Conservation (phyloP, 345 rosid genomes). For the Tarenaya hassleriana region DNA sequence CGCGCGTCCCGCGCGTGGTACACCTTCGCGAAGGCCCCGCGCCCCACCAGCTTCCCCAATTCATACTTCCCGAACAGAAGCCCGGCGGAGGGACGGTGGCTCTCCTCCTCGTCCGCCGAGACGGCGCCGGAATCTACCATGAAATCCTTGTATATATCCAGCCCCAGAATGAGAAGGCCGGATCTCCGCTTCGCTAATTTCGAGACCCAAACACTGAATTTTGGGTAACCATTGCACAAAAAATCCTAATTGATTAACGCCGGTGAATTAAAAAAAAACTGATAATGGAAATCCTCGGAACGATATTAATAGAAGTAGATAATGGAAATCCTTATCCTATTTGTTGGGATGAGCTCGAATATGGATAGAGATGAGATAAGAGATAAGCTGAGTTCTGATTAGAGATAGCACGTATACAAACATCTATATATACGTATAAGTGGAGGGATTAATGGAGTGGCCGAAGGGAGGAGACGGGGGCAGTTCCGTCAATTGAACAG, state of each 20-base stretch:
- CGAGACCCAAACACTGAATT: not conserved
- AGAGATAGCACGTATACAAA: too few relatives aligned
- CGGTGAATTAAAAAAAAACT: too few relatives aligned
- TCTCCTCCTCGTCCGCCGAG: constrained; percentile 22
- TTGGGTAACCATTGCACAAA: constrained; percentile 6
- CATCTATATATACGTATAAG: too few relatives aligned
- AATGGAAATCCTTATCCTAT: too few relatives aligned
- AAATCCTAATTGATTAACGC: not conserved
- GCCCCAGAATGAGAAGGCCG: not conserved
- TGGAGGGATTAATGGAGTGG: too few relatives aligned
- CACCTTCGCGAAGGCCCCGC: constrained; percentile 86
- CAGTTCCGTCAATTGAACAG: constrained; percentile 12
- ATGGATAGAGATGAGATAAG: too few relatives aligned
- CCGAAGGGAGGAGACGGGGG: constrained; percentile 21
- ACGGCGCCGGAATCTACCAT: constrained; percentile 12
- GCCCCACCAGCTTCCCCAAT: constrained; percentile 61
- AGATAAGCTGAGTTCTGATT: too few relatives aligned
- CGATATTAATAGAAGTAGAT: too few relatives aligned
- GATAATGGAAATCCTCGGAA: too few relatives aligned
- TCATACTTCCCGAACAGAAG: constrained; percentile 62
- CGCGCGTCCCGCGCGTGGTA: constrained; percentile 49
- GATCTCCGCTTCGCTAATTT: not conserved
- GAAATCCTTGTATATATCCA: not conserved
- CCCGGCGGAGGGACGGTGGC: not conserved
- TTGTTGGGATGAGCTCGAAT: too few relatives aligned